These are phyloP conservation scores for Melampsora americana DNA, from an alignment of 1,284 basidiomycete species.

Conservation along the genomic window DNA sequence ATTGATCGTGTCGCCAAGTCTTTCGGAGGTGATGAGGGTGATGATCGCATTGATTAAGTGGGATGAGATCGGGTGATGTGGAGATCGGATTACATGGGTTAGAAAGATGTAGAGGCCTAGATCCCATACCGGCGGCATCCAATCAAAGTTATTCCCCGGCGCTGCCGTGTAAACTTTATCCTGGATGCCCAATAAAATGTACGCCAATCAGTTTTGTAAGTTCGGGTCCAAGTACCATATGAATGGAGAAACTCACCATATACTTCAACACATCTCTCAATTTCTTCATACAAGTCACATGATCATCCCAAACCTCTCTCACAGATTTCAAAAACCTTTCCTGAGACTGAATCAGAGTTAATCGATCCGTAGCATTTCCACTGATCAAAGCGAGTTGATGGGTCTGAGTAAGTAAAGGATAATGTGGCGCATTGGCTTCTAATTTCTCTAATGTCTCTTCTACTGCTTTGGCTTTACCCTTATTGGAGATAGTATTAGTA, in stretches of 20 bases:
- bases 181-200: conserved; percentile 57
- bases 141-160: conserved; percentile 54
- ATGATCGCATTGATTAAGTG: conserved; percentile 79
- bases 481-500: conserved; percentile 42
- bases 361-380: conserved; percentile 48
- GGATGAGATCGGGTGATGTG: conserved; percentile 67
- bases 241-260: conserved; percentile 65
- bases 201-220: background rate
- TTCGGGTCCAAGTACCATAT: background rate
- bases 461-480: conserved; percentile 47
- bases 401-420: conserved; percentile 44
- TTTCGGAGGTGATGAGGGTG: conserved; percentile 81
- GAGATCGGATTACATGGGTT: conserved; percentile 68
- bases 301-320: conserved; percentile 88
- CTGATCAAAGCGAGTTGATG: conserved; percentile 5
- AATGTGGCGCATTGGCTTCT: conserved; percentile 41
- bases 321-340: conserved; percentile 79
- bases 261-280: conserved; percentile 89
- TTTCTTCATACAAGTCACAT: conserved; percentile 82
- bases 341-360: conserved; percentile 52
- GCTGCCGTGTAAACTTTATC: conserved; percentile 78
- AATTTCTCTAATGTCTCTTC: conserved; percentile 37
- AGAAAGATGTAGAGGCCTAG: conserved; percentile 81
- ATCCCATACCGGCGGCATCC: conserved; percentile 75
- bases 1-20: conserved; percentile 85